Percentiles rank a stretch among this genome's conserved stretches.
phyloP scores from a whole-genome alignment of 768 basidiomycete genomes.

The Dioszegia aurantiaca region DNA sequence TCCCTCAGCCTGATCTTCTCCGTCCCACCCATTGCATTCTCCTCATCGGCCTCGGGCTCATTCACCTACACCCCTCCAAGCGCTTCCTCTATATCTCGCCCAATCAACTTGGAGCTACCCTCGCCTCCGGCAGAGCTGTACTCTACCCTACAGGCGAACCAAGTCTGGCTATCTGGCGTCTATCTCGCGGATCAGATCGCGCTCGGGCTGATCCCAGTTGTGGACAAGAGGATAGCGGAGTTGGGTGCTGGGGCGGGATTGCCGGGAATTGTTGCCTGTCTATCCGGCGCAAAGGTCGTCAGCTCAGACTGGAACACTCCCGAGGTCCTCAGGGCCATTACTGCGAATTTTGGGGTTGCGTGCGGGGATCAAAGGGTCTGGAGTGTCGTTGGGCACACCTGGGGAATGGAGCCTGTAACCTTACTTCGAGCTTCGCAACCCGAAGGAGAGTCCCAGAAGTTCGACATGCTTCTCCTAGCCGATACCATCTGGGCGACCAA shows the following conservation, averaged over 20 bases:
- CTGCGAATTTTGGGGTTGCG: slow-evolving; percentile 25
- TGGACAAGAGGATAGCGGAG: slow-evolving; percentile 30
- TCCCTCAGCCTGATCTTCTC: slow-evolving; percentile 35
- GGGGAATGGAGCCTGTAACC: slow-evolving; percentile 31
- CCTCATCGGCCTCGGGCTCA: slow-evolving; percentile 15
- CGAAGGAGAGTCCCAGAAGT: slow-evolving; percentile 12
- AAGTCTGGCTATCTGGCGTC: slow-evolving; percentile 45
- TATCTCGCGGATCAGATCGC: slow-evolving; percentile 43
- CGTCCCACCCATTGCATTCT: slow-evolving; percentile 43
- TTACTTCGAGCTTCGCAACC: neutral
- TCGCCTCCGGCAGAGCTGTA: slow-evolving; percentile 40
- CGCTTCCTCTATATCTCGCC: neutral
- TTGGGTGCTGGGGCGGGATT: slow-evolving; percentile 49
- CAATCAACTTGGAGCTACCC: slow-evolving; percentile 36
- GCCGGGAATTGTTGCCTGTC: slow-evolving; percentile 34
- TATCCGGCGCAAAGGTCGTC: slow-evolving; percentile 26
- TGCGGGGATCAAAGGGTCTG: slow-evolving; percentile 17
- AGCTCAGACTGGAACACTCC: slow-evolving; percentile 44
- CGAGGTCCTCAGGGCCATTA: slow-evolving; percentile 27
- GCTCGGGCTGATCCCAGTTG: slow-evolving; percentile 9
- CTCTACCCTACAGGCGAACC: slow-evolving; percentile 43
- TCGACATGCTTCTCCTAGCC: slow-evolving; percentile 46
- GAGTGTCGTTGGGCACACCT: slow-evolving; percentile 42
- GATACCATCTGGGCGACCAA: slow-evolving; percentile 49
- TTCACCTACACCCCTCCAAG: slow-evolving; percentile 23